Percentiles rank a stretch among this genome's conserved stretches.
Evolutionary conservation across 1,284 basidiomycete species (phyloP).

Genomic region (Vanrija sp.): DNA sequence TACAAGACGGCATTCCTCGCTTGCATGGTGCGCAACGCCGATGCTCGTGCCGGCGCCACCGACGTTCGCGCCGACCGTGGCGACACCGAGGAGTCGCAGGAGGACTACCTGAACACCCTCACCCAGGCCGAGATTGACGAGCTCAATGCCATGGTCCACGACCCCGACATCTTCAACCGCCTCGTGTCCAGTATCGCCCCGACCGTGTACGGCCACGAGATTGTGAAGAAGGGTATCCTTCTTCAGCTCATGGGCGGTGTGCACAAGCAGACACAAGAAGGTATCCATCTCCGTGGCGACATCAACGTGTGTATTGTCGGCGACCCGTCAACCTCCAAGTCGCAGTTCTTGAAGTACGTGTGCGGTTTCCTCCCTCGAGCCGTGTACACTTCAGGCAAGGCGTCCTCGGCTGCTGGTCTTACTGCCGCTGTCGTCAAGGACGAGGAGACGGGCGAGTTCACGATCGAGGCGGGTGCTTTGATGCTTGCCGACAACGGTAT

Average conservation of each 20-base stretch:
- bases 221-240: slow-evolving; percentile 97
- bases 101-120: slow-evolving; percentile 78
- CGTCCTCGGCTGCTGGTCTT: slow-evolving; percentile 96
- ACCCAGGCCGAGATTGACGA: slow-evolving; percentile 95
- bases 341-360: slow-evolving; percentile 98
- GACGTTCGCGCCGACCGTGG: slow-evolving; percentile 85
- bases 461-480: slow-evolving; percentile 96
- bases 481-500: slow-evolving; percentile 99
- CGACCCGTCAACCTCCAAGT: slow-evolving; percentile 94
- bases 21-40: slow-evolving; percentile 92
- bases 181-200: slow-evolving; percentile 94
- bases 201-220: slow-evolving; percentile 96
- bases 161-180: slow-evolving; percentile 88
- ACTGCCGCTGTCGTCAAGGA: slow-evolving; percentile 98
- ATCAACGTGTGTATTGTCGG: slow-evolving; percentile 99
- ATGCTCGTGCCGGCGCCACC: slow-evolving; percentile 67
- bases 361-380: slow-evolving; percentile 98
- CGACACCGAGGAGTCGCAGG: slow-evolving; percentile 62
- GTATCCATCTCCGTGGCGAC: slow-evolving; percentile 95
- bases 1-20: slow-evolving; percentile 99
- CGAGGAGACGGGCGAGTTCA: slow-evolving; percentile 98
- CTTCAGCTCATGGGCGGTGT: slow-evolving; percentile 99
- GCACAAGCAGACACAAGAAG: slow-evolving; percentile 93
- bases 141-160: slow-evolving; percentile 85
- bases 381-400: slow-evolving; percentile 98